These are phyloP conservation scores for Paecilomyces sp. DNA, from an alignment of 2,329 filamentous ascomycete species.

Conservation along the genomic window DNA sequence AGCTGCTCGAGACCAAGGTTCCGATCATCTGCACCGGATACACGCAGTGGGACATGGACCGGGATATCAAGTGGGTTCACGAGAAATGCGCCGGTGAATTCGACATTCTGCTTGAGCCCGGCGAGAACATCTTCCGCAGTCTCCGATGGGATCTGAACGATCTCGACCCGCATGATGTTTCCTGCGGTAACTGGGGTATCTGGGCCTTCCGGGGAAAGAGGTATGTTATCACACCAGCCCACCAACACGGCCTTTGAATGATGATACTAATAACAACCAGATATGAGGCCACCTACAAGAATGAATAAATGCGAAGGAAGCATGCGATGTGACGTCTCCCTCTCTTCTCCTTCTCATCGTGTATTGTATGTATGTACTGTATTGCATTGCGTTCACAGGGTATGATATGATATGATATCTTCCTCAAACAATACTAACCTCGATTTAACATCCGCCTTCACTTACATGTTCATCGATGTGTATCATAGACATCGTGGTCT, in stretches of 20 bases:
- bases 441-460: background rate
- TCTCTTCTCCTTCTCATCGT: conserved; percentile 2
- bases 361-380: too few species aligned
- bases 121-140: conserved; percentile 90
- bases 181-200: conserved; percentile 91
- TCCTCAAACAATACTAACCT: background rate
- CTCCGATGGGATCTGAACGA: conserved; percentile 96
- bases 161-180: conserved; percentile 85
- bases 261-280: conserved; percentile 10
- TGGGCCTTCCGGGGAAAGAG: conserved; percentile 98
- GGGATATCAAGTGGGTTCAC: conserved; percentile 84
- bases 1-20: conserved; percentile 89
- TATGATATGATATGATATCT: background rate
- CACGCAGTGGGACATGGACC: conserved; percentile 88
- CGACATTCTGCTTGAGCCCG: conserved; percentile 83
- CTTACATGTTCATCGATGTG: background rate
- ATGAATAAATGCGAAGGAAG: conserved; percentile 10
- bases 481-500: background rate
- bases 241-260: background rate
- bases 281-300: conserved; percentile 32
- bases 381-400: too few species aligned
- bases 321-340: conserved; percentile 1
- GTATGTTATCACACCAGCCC: conserved; percentile 41
- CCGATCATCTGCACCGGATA: conserved; percentile 94
- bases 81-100: conserved; percentile 84